A percentile compares a stretch with the other conserved stretches of the same genome.
phyloP scores from a whole-genome alignment of 2,329 filamentous ascomycete genomes.

The Didymella glomerata region DNA sequence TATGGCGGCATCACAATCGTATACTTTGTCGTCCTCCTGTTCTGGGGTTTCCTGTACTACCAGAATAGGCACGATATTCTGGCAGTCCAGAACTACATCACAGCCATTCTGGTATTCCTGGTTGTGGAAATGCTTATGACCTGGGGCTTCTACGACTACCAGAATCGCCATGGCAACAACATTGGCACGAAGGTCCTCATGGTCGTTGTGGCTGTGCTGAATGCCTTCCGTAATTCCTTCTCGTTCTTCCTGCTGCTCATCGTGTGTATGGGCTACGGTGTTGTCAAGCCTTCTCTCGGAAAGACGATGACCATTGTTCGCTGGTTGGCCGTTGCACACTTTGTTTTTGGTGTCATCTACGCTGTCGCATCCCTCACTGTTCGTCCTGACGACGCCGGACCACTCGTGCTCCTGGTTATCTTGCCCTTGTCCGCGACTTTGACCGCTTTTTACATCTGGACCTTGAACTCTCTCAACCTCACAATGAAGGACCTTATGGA shows the following conservation, averaged over 20 bases:
- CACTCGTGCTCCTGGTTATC: conserved; percentile 90
- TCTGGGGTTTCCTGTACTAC: conserved; percentile 95
- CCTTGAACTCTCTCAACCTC: conserved; percentile 89
- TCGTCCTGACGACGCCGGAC: conserved; percentile 87
- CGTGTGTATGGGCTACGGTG: conserved; percentile 99
- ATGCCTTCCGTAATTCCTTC: conserved; percentile 94
- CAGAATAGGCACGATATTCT: conserved; percentile 94
- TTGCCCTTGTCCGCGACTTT: conserved; percentile 89
- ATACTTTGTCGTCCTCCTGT: conserved; percentile 85
- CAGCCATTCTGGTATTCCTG: conserved; percentile 91
- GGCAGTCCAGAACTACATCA: conserved; percentile 98
- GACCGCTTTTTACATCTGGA: conserved; percentile 99
- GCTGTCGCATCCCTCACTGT: conserved; percentile 88
- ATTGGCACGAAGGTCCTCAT: conserved; percentile 84
- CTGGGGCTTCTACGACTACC: conserved; percentile 98
- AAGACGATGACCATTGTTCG: conserved; percentile 95
- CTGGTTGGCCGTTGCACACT: conserved; percentile 89
- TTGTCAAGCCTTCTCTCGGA: conserved; percentile 91
- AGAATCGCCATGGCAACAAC: conserved; percentile 89
- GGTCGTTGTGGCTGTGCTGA: conserved; percentile 89
- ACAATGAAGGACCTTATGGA: conserved; percentile 97
- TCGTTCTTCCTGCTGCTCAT: conserved; percentile 98
- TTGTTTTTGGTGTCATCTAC: conserved; percentile 93
- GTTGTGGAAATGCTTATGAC: conserved; percentile 98
- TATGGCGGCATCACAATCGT: conserved; percentile 94